Base-by-base conservation (phyloP, 441 rosid genomes). In the Gossypium davidsonii region DNA sequence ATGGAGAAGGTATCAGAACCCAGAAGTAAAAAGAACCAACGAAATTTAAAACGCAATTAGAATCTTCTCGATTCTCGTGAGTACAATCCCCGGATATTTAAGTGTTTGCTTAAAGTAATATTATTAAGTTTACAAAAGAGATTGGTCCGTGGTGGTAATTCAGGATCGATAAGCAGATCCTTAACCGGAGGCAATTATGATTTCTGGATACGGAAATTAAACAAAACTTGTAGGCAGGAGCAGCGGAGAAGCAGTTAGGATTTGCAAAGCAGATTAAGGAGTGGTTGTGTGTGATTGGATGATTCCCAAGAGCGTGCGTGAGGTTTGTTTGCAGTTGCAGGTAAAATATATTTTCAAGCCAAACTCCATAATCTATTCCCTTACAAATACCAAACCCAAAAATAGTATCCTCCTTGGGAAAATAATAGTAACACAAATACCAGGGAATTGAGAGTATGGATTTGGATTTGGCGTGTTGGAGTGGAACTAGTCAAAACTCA, bases 391-490 rank as follows among this genome's bases (percentile, higher is more conserved):
- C 74, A 26, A 63, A 73, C 52, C 61, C 70, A 25, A 21, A 8
- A 67, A 59, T 71, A 73, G 73, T 39, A 78, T 78, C 74, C 71
- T 53, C 48, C 70, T 79, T 39, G 80, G 75, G 77, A 73, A 73
- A 81, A 73, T 58, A 67, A 26, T 66, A 64, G 37, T 18, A 39
- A 60, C 6, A 60, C 20, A 70, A 60, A n/a, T 63, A 73, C 46
- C 62, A 74, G 53, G 62, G 52, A 67, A 51, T 60, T 15, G 21
- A 53, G 53, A 28, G 56, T 37, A 28, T 26, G 25, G 64, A 59
- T 59, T 56, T 37, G 42, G 39, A 37, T 61, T 69, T 81, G 64
- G 83, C 88, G 84, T 84, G 86, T 81, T 39, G 28, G 69, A 70
- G 66, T 76, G 72, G 70, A 69, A 74, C 76, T 76, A 65, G 72